Evolutionary conservation across 306 rosid genomes (phyloP).

Genomic region (Trichosanthes cucumerina): DNA sequence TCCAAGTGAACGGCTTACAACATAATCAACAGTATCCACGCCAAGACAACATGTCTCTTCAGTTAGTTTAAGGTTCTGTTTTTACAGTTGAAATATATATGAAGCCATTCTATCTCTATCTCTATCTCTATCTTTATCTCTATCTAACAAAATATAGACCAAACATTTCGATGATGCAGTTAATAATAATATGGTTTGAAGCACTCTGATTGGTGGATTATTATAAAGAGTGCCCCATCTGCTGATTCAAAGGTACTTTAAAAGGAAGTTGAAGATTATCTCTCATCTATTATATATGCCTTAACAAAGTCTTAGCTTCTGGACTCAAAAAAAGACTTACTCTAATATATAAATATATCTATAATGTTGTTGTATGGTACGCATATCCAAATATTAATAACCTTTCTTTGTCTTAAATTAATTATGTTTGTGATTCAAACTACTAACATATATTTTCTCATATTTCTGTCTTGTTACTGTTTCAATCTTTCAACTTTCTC

Average conservation of each 20-base stretch:
- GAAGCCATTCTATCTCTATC: neutral
- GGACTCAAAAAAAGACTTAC: neutral
- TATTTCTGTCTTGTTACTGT: neutral
- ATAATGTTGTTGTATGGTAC: neutral
- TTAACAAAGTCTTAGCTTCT: constrained; percentile 1
- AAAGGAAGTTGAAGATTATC: neutral
- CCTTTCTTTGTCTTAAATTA: neutral
- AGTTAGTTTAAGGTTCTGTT: constrained; percentile 42
- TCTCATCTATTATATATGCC: neutral
- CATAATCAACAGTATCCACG: constrained; percentile 52
- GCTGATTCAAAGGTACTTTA: neutral
- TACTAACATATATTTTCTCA: neutral
- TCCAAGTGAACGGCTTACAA: constrained; percentile 76
- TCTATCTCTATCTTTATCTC: too few species aligned
- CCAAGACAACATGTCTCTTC: constrained; percentile 79
- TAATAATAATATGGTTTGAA: neutral
- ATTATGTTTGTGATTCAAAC: constrained; percentile 1
- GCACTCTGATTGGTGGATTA: neutral
- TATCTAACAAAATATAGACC: neutral
- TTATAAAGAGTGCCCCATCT: neutral
- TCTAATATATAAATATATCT: neutral
- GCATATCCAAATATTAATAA: neutral
- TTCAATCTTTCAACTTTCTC: neutral
- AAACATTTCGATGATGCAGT: constrained; percentile 2
- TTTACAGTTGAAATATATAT: neutral